Evolutionary conservation across 768 basidiomycete genomes (phyloP).

Genomic region (Amanita fuliginea): DNA sequence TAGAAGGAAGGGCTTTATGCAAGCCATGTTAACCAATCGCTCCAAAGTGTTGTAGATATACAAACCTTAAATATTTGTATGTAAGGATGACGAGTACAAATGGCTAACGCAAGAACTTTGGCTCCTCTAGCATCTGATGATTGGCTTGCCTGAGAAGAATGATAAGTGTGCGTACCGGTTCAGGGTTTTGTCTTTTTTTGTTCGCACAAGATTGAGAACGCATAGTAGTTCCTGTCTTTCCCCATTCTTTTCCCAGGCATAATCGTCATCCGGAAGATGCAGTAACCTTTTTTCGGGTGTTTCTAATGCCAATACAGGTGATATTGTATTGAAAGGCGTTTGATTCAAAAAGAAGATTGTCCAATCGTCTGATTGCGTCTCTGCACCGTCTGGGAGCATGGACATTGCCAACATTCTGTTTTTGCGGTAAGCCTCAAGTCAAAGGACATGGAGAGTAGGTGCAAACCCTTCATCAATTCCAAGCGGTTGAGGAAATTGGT

Average conservation of each 20-base stretch:
- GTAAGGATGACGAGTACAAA: constrained; percentile 87
- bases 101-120: constrained; percentile 87
- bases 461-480: constrained; percentile 90
- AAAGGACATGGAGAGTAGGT: constrained; percentile 1
- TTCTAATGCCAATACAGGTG: constrained; percentile 69
- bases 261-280: constrained; percentile 25
- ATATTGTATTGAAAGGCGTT: constrained; percentile 78
- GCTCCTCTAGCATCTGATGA: constrained; percentile 54
- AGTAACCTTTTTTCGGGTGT: constrained; percentile 31
- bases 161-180: constrained; percentile 42
- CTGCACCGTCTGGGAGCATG: constrained; percentile 98
- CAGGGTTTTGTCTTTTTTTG: constrained; percentile 79
- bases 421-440: constrained; percentile 9
- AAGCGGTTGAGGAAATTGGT: constrained; percentile 92
- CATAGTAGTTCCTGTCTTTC: constrained; percentile 57
- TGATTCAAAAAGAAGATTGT: constrained; percentile 98
- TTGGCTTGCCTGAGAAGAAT: constrained; percentile 1
- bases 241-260: constrained; percentile 10
- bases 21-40: constrained; percentile 18
- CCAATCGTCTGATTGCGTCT: constrained; percentile 93
- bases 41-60: neutral
- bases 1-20: constrained; percentile 63
- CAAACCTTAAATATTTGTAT: constrained; percentile 92
- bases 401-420: constrained; percentile 84
- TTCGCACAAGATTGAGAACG: constrained; percentile 84